A percentile compares a stretch with the other conserved stretches of the same genome.
phyloP scores from a whole-genome alignment of 345 rosid species.

The Brassica nigra region DNA sequence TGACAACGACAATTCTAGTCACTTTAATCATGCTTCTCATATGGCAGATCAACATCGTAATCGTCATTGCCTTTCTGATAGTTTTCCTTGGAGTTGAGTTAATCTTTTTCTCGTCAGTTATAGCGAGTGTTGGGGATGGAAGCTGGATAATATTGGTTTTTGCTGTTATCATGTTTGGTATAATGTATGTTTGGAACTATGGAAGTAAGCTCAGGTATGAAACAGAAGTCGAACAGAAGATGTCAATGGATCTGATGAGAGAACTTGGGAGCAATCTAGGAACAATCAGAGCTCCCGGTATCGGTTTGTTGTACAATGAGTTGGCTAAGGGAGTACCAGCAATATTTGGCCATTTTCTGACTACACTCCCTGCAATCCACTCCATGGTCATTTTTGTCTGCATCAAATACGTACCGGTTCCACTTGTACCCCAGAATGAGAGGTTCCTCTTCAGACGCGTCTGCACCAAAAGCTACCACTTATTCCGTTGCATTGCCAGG shows the following conservation, averaged over 20 bases:
- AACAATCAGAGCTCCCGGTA: slow-evolving; percentile 97
- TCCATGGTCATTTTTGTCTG: slow-evolving; percentile 97
- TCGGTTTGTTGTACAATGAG: slow-evolving; percentile 93
- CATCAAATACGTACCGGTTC: slow-evolving; percentile 94
- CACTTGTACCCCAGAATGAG: slow-evolving; percentile 92
- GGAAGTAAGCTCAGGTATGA: slow-evolving; percentile 97
- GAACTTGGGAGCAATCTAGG: slow-evolving; percentile 94
- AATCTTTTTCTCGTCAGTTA: slow-evolving; percentile 83
- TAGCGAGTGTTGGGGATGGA: slow-evolving; percentile 78
- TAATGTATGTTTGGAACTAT: slow-evolving; percentile 94
- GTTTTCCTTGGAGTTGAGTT: slow-evolving; percentile 85
- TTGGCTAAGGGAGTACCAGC: slow-evolving; percentile 93
- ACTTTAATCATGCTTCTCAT: slow-evolving; percentile 97
- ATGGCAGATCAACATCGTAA: slow-evolving; percentile 92
- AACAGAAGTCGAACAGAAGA: slow-evolving; percentile 92
- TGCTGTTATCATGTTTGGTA: slow-evolving; percentile 78
- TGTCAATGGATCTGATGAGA: slow-evolving; percentile 91
- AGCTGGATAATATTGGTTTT: slow-evolving; percentile 96
- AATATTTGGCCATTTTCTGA: slow-evolving; percentile 94
- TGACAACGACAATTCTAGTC: slow-evolving; percentile 92
- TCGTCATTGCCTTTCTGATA: slow-evolving; percentile 66
- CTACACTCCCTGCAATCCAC: slow-evolving; percentile 96
- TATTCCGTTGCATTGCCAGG: slow-evolving; percentile 98
- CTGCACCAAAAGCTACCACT: slow-evolving; percentile 85
- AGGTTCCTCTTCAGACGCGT: slow-evolving; percentile 96